Conservation (phyloP, 1,284 basidiomycete genomes). For the Cerrena zonata region DNA sequence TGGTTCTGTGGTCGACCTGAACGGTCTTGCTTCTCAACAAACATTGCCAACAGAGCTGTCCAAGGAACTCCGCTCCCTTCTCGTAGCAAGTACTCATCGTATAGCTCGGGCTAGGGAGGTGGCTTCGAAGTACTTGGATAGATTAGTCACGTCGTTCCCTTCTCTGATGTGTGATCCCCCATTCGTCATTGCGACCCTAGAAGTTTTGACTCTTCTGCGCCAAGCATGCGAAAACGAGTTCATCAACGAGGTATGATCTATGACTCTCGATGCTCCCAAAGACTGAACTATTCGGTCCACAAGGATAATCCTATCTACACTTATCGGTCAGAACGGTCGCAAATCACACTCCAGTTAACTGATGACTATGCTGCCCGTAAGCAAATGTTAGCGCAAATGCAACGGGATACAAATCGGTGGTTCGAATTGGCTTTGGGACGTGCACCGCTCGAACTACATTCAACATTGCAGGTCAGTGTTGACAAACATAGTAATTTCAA, state of each 20-base stretch:
- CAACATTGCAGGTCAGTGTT: slow-evolving; percentile 71
- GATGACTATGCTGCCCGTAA: slow-evolving; percentile 86
- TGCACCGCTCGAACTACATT: slow-evolving; percentile 88
- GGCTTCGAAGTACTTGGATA: slow-evolving; percentile 79
- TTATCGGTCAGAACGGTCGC: slow-evolving; percentile 74
- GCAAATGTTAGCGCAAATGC: slow-evolving; percentile 74
- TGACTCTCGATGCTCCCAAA: background rate
- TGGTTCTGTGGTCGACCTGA: slow-evolving; percentile 66
- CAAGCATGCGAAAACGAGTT: slow-evolving; percentile 88
- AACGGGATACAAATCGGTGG: slow-evolving; percentile 75
- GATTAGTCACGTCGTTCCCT: slow-evolving; percentile 87
- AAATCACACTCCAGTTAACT: slow-evolving; percentile 74
- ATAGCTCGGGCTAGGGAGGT: slow-evolving; percentile 77
- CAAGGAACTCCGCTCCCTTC: slow-evolving; percentile 69
- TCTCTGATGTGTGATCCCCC: slow-evolving; percentile 88
- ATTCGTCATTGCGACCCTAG: slow-evolving; percentile 84
- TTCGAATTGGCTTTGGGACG: slow-evolving; percentile 80
- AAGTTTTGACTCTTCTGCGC: slow-evolving; percentile 85
- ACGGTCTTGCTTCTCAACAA: slow-evolving; percentile 73
- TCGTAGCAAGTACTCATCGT: slow-evolving; percentile 81
- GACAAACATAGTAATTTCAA: background rate
- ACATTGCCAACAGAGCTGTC: slow-evolving; percentile 70
- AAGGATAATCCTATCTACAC: slow-evolving; percentile 86
- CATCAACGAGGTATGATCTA: slow-evolving; percentile 69
- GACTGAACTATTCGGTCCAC: background rate